Evolutionary conservation across 352 stramenopile genomes (phyloP), one percentile per base, ranked within the genome.

Genomic region (Globisporangium splendens): DNA sequence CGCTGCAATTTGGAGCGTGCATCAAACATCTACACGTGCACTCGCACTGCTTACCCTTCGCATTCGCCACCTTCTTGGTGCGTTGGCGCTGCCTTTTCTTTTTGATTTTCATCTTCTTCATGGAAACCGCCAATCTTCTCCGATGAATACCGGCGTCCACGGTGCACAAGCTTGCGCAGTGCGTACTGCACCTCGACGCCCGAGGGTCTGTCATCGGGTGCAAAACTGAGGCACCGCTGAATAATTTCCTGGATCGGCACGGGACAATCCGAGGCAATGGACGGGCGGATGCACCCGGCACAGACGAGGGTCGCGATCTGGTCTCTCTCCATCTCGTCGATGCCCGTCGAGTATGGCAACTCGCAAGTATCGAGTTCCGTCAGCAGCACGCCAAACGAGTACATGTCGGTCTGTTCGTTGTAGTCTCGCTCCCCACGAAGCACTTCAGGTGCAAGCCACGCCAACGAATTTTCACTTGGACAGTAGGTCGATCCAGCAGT

Each of bases 291-390:
- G 50, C 65, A 72, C 2, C 72, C 75, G 1, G 72, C 76, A 44
- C 72, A 74, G 38, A 84, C 66, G 17, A 86, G 69, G 53, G 80
- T 50, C 8, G 76, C 74, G 12, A 86, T 75, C 53, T 81, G 69
- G 24, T 76, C 66, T 18, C 68, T 68, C 1, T 59, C 70, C 8
- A 54, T 15, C 44, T 77, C 69, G 22, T 79, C 74, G 56, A 82
- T 63, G 6, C 71, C 76, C 7, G 58, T 63, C 15, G 61, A 54
- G 33, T 79, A 86, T 10, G 77, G 77, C 8, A 72, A 55, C 50
- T 82, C 58, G 17, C 74, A 79, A n/a, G 77, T 86, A 42, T 88
- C 77, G 8, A 88, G 60, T 46, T 87, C 77, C 0, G 74, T 85
- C n/a, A 87, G 50, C 35, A 87, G 24, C 17, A 85, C 72, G 38